Evolutionary conservation across 331 rosid species (phyloP).

Genomic region (Ulmus americana): DNA sequence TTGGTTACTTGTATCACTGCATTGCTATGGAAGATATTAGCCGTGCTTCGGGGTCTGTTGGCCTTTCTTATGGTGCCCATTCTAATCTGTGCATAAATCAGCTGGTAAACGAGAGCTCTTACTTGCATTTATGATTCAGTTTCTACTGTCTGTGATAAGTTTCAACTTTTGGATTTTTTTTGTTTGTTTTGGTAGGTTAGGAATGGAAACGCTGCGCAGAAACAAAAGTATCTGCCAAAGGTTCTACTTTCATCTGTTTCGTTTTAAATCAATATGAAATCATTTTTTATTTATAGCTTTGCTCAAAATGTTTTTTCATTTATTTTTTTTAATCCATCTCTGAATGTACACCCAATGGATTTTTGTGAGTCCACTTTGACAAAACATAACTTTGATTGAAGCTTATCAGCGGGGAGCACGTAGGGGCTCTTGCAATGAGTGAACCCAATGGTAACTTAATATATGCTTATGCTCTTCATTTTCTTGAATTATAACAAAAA

Average conservation of each 20-base stretch:
- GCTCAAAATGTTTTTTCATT: conserved; percentile 4
- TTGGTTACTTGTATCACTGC: conserved; percentile 91
- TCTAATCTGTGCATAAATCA: conserved; percentile 91
- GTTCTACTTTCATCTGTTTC: conserved; percentile 33
- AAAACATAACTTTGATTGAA: conserved; percentile 27
- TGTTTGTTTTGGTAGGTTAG: conserved; percentile 56
- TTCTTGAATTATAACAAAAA: background rate
- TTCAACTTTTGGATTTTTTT: background rate
- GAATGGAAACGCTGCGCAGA: conserved; percentile 73
- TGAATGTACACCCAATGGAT: no score
- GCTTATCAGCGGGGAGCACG: conserved; percentile 94
- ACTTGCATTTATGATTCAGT: conserved; percentile 18
- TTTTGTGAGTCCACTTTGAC: conserved; percentile 9
- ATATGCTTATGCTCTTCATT: no score
- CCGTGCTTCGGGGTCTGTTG: conserved; percentile 92
- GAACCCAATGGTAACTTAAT: conserved; percentile 76
- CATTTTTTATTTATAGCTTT: background rate
- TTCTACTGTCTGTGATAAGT: conserved; percentile 10
- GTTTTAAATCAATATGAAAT: conserved; percentile 1
- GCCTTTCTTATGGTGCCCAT: conserved; percentile 92
- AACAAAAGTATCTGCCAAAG: conserved; percentile 82
- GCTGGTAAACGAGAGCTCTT: conserved; percentile 52
- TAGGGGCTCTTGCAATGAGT: conserved; percentile 98
- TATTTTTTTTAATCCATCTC: background rate
- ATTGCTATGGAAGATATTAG: conserved; percentile 94